Evolutionary conservation across 2,329 filamentous ascomycete genomes (phyloP).

Genomic region (Fusarium devonianum): DNA sequence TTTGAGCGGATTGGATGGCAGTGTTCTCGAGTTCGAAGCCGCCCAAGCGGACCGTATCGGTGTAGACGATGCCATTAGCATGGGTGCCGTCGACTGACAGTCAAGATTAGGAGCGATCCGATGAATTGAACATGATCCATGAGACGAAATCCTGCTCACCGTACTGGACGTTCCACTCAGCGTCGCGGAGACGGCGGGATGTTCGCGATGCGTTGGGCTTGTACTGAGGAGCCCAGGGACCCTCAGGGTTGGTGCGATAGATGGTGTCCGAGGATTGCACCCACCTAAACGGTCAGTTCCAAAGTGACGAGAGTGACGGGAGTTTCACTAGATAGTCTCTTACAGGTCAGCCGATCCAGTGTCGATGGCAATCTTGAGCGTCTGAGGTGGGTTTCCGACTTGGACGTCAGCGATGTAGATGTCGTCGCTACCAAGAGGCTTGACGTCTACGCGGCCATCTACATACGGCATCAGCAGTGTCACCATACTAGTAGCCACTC

Average conservation of each 20-base stretch:
- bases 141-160: conserved; percentile 52
- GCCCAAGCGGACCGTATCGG: conserved; percentile 58
- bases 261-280: conserved; percentile 59
- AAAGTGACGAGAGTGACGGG: neutral
- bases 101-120: neutral
- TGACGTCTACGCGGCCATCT: conserved; percentile 47
- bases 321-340: conserved; percentile 48
- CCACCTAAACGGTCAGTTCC: conserved; percentile 52
- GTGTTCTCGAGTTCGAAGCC: conserved; percentile 53
- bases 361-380: conserved; percentile 57
- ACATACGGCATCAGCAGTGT: conserved; percentile 22
- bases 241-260: conserved; percentile 45
- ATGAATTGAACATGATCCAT: neutral
- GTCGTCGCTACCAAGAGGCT: conserved; percentile 51
- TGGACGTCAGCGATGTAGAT: conserved; percentile 54
- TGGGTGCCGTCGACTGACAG: conserved; percentile 53
- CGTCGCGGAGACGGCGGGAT: conserved; percentile 50
- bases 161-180: conserved; percentile 59
- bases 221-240: conserved; percentile 52
- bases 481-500: no score
- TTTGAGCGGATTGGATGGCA: conserved; percentile 58
- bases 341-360: conserved; percentile 68
- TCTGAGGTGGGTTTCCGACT: conserved; percentile 58
- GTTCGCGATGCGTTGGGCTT: conserved; percentile 55
- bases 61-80: conserved; percentile 58